phyloP scores from a whole-genome alignment of 352 stramenopile species.

The Phytophthora niederhauseri region DNA sequence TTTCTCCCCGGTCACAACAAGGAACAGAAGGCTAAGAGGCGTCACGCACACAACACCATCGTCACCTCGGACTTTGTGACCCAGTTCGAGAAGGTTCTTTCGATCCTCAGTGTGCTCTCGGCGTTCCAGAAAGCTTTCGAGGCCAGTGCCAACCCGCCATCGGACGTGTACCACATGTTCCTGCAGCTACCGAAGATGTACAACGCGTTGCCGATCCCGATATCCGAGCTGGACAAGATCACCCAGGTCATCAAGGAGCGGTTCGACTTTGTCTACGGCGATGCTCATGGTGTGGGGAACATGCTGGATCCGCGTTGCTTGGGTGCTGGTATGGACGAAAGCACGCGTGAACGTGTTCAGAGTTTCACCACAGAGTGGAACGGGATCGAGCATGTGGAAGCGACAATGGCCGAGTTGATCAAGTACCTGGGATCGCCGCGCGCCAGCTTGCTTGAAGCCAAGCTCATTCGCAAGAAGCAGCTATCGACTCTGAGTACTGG shows the following conservation, averaged over 20 bases:
- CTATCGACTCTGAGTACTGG: too few relatives aligned
- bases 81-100: neutral
- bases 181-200: constrained; percentile 4
- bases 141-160: neutral
- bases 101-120: neutral
- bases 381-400: neutral
- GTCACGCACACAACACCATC: neutral
- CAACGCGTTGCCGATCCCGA: neutral
- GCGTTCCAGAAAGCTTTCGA: constrained; percentile 16
- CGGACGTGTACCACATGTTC: constrained; percentile 22
- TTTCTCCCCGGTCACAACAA: neutral
- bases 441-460: too few relatives aligned
- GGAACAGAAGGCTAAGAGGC: constrained; percentile 12
- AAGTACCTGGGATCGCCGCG: too few relatives aligned
- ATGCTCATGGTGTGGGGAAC: neutral
- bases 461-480: too few relatives aligned
- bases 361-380: neutral
- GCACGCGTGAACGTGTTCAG: neutral
- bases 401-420: neutral
- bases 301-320: neutral
- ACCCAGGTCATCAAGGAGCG: neutral
- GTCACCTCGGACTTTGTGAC: constrained; percentile 1
- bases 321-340: neutral
- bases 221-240: neutral
- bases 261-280: neutral